These are phyloP conservation scores for Chenopodium quinoa DNA, from an alignment of 148 eudicot species.

Conservation along the genomic window DNA sequence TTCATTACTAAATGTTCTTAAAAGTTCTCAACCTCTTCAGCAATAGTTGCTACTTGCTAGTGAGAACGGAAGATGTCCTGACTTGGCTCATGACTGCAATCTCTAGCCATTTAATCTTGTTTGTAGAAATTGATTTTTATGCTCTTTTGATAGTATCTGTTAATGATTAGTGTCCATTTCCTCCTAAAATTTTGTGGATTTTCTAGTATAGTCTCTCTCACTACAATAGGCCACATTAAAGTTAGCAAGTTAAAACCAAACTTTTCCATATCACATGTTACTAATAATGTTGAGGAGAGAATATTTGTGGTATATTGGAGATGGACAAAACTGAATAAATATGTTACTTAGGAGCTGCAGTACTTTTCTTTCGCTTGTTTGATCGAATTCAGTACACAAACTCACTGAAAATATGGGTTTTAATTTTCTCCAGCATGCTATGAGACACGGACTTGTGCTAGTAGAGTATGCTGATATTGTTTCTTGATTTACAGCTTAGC, in stretches of 20 bases:
- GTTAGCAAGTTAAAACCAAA: not conserved
- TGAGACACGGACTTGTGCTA: not conserved
- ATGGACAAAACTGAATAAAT: not conserved
- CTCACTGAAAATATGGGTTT: not conserved
- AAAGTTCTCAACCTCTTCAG: not conserved
- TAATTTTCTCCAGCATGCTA: not conserved
- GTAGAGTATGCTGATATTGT: not conserved
- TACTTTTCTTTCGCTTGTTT: not conserved
- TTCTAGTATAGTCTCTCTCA: too few species aligned
- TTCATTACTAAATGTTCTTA: not conserved
- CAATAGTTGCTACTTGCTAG: not conserved
- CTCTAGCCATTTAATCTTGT: not conserved
- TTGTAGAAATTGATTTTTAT: not conserved
- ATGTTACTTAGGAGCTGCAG: too few species aligned
- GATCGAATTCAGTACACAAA: not conserved
- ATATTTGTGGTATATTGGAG: not conserved
- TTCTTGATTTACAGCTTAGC: slow-evolving; percentile 58
- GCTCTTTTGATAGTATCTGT: not conserved
- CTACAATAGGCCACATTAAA: not conserved
- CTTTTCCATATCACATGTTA: not conserved
- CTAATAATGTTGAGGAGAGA: not conserved
- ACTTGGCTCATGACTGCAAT: not conserved
- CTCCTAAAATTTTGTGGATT: too few species aligned
- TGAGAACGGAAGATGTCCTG: not conserved
- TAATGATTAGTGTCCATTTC: not conserved